A percentile compares a stretch with the other conserved stretches of the same genome.
Conservation (phyloP, 306 rosid species). For the Arachis stenosperma region DNA sequence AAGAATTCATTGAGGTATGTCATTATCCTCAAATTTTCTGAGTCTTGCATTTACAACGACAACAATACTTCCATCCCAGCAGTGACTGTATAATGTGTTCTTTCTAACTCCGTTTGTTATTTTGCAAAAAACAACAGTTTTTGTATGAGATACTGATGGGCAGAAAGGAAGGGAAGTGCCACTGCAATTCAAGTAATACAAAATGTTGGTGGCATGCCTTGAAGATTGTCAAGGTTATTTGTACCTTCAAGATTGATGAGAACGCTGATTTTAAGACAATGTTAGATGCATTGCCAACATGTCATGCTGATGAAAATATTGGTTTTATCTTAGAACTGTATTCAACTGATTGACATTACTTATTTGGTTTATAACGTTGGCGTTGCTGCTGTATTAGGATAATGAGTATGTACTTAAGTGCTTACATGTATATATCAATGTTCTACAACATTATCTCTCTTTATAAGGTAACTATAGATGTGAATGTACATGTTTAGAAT, state of each 20-base stretch:
- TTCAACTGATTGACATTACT: neutral
- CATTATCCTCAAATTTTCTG: neutral
- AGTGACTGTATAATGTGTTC: no score
- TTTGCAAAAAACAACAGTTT: slow-evolving; percentile 21
- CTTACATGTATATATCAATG: no score
- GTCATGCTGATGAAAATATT: neutral
- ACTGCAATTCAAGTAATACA: slow-evolving; percentile 8
- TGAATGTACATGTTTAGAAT: no score
- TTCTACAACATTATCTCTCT: no score
- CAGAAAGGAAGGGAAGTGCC: slow-evolving; percentile 4
- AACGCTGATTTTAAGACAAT: slow-evolving; percentile 28
- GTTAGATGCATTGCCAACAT: slow-evolving; percentile 16
- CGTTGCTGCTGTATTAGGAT: no score
- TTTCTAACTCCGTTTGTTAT: neutral
- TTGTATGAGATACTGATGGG: slow-evolving; percentile 16
- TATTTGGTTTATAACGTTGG: neutral
- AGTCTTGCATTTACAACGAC: neutral
- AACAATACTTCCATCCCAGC: no score
- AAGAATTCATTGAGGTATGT: slow-evolving; percentile 35
- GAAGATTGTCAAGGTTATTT: slow-evolving; percentile 33
- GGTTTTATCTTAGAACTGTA: slow-evolving; percentile 24
- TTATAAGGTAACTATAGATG: no score
- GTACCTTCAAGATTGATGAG: neutral
- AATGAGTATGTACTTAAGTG: no score
- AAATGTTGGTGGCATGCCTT: slow-evolving; percentile 43